Conservation (phyloP, 306 rosid species). For the Lotus japonicus region DNA sequence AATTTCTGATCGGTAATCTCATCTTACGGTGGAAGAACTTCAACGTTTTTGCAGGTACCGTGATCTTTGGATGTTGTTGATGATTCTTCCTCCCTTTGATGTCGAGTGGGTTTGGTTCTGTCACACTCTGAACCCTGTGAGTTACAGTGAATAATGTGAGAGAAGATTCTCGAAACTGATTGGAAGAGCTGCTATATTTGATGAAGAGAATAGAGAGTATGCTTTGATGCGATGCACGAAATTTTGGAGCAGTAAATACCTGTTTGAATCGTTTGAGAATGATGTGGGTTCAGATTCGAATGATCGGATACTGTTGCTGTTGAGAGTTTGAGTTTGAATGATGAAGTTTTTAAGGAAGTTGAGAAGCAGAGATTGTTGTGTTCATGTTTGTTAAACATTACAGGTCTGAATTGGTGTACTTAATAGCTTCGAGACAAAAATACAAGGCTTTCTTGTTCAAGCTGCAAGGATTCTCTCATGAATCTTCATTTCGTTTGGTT, state of each 20-base stretch:
- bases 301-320: neutral
- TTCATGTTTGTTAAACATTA: constrained; percentile 49
- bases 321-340: neutral
- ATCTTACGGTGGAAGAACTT: too few species aligned
- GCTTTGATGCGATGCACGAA: constrained; percentile 62
- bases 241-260: constrained; percentile 56
- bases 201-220: constrained; percentile 87
- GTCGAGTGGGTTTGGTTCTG: constrained; percentile 97
- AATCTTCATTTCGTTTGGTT: constrained; percentile 44
- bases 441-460: constrained; percentile 62
- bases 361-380: constrained; percentile 41
- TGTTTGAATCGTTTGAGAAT: constrained; percentile 68
- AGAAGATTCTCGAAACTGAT: constrained; percentile 54
- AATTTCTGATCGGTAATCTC: too few species aligned
- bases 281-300: constrained; percentile 37
- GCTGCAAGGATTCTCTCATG: constrained; percentile 43
- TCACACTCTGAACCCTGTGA: constrained; percentile 65
- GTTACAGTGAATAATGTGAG: constrained; percentile 66
- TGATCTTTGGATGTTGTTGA: constrained; percentile 83
- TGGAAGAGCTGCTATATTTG: constrained; percentile 58
- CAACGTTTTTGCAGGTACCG: constrained; percentile 86
- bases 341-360: constrained; percentile 43
- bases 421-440: constrained; percentile 73
- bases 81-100: constrained; percentile 76
- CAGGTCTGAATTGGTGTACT: constrained; percentile 59